Base-by-base conservation (phyloP, 345 rosid species). In the Salix purpurea region DNA sequence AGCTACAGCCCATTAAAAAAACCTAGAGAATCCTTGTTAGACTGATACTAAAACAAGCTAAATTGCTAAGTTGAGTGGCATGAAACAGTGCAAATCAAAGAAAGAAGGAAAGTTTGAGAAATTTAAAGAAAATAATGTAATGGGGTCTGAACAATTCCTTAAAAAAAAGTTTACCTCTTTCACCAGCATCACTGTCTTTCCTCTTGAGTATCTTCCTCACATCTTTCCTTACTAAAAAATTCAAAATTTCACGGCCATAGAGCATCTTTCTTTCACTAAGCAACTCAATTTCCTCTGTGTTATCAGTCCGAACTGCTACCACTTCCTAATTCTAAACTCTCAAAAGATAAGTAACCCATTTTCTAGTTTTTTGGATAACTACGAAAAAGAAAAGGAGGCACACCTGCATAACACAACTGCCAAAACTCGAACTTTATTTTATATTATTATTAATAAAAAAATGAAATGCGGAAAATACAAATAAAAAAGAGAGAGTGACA, bases 141-240 rank as follows among this genome's bases (percentile, higher is more conserved):
- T 5, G 40, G 50, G 54, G 44, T 39, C 18, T 23, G 32, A 73
- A 14, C n/a, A 36, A 58, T 60, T 23, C 18, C 26, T 58, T 16
- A 65, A 64, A 58, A 64, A 28, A 12, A 36, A 52, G 10, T 7
- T 18, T 70, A 91, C 94, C 96, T 86, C 71, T 78, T 87, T 90
- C 88, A 36, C 97, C 98, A 75, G 92, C 98, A 85, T 93, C 97
- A 80, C 97, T 91, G 77, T 89, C 98, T 85, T 93, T 93, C 76
- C 97, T 93, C 86, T 93, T 90, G 73, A 91, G 90, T 65, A 93
- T 87, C 90, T 90, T 93, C 87, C 88, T 88, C 50, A 77, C 97
- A 86, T 91, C 92, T 81, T 87, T 89, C 73, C 69, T 86, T 7
- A 78, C 74, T 46, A 89, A 68, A 76, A 86, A 89, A 77, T 77